phyloP scores from a whole-genome alignment of 2,329 filamentous ascomycete species.

The Corynespora cassiicola region DNA sequence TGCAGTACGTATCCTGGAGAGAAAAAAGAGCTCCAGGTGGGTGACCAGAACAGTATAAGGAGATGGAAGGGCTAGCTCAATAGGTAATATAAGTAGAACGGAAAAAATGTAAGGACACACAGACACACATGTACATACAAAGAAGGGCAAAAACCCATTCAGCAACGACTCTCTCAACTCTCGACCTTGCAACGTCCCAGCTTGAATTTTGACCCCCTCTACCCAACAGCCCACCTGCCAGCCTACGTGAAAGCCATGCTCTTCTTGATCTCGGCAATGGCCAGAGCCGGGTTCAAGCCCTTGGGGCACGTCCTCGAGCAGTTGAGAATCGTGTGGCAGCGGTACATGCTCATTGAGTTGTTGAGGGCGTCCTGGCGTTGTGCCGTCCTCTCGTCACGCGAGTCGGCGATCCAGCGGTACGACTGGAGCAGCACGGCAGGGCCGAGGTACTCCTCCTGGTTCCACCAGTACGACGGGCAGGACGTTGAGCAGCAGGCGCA shows the following conservation, averaged over 20 bases:
- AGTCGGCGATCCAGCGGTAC: constrained; percentile 96
- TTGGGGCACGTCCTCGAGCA: constrained; percentile 98
- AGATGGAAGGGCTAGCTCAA: no score
- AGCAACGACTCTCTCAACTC: background rate
- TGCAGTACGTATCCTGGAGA: no score
- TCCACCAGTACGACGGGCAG: constrained; percentile 99
- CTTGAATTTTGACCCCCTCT: background rate
- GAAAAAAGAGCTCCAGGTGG: no score
- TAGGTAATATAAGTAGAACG: no score
- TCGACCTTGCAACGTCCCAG: no score
- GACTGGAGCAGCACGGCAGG: constrained; percentile 96
- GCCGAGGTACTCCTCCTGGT: constrained; percentile 97
- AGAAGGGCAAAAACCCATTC: constrained; percentile 6
- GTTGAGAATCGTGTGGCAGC: constrained; percentile 99
- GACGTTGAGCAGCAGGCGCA: constrained; percentile 99
- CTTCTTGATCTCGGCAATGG: constrained; percentile 99
- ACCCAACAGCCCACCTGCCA: background rate
- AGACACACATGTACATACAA: constrained; percentile 14
- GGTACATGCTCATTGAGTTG: constrained; percentile 98
- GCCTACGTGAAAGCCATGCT: constrained; percentile 70
- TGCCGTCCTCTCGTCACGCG: constrained; percentile 85
- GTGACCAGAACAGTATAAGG: no score
- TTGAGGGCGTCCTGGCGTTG: constrained; percentile 91
- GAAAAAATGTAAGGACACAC: constrained; percentile 1
- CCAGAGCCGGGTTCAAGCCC: constrained; percentile 93